Evolutionary conservation across 2,329 filamentous ascomycete genomes (phyloP), one percentile per base, ranked within the genome.

Genomic region (Cyanodermella asteris): DNA sequence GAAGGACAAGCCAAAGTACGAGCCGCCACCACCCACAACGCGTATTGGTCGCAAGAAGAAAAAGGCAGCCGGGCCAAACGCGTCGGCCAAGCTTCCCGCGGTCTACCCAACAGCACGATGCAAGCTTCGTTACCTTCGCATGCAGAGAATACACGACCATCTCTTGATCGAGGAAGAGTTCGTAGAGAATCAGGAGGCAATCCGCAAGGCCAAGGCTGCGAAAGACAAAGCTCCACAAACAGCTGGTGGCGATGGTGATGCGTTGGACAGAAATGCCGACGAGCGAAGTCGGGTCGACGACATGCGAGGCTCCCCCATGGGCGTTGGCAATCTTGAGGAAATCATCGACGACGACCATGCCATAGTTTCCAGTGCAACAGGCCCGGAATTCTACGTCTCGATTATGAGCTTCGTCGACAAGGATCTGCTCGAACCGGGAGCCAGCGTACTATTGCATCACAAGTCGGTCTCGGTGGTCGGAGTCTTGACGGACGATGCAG

Each of bases 361-460:
- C 33, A 97, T 97, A 44, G 87, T 97, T 18, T 93, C 82, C 11
- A 91, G 81, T 48, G 90, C 87, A 1, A 94, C 87, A 5, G 87
- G 87, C 0, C 87, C 87, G 1, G 87, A 97, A 50, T 97, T 91
- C 63, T 97, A 94, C 49, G 87, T 97, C 37, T 93, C 82, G 39
- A 97, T 97, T 64, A 94, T 94, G 87, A 93, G 84, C 28, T 97
- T 97, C 43, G 87, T 97, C 36, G 87, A 97, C 61, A 97, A 97
- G 55, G 87, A 97, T 43, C 67, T 97, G 4, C 64, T 97, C 21
- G 87, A 97, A 52, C 87, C 87, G 2, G 90, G 90, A 32, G 81
- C 87, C 11, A 93, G 81, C 40, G 87, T 97, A 24, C 59, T 97
- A 24, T 59, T 97, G 30, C 87, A 97, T 44, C 87, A 97, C 53